phyloP scores from a whole-genome alignment of 257 asterid genomes.

The Rhazya stricta region DNA sequence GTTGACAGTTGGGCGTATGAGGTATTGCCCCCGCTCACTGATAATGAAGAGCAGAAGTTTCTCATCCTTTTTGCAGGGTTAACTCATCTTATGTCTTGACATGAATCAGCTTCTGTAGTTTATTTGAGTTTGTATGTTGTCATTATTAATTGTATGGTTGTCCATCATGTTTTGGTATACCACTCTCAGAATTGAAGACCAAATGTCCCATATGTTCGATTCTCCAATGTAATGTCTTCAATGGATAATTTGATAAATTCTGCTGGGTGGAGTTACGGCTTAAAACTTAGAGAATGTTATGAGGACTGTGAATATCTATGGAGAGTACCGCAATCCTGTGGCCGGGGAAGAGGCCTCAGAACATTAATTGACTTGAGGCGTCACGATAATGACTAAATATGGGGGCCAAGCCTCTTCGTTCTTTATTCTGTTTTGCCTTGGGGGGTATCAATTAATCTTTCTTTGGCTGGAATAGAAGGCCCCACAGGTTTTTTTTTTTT shows the following conservation, averaged over 20 bases:
- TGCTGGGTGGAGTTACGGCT: neutral
- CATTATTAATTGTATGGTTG: neutral
- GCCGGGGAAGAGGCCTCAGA: too few relatives aligned
- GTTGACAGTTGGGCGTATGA: slow-evolving; percentile 72
- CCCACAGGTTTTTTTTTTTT: too few relatives aligned
- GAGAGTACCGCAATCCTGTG: neutral
- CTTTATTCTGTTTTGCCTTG: too few relatives aligned
- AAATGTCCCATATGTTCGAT: neutral
- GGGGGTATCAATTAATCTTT: too few relatives aligned
- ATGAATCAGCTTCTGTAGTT: neutral
- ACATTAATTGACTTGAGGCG: too few relatives aligned
- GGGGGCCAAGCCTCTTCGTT: too few relatives aligned
- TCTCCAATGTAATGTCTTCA: neutral
- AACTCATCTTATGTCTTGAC: neutral
- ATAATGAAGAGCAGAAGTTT: neutral
- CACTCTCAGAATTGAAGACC: neutral
- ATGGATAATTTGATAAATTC: neutral
- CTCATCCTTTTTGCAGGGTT: neutral
- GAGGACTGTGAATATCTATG: neutral
- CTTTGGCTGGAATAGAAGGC: neutral
- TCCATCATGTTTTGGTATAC: neutral
- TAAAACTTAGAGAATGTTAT: neutral
- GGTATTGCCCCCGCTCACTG: slow-evolving; percentile 35
- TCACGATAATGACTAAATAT: too few relatives aligned
- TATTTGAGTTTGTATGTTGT: neutral